phyloP scores from a whole-genome alignment of 2,329 filamentous ascomycete species.

The Elsinoe batatas region DNA sequence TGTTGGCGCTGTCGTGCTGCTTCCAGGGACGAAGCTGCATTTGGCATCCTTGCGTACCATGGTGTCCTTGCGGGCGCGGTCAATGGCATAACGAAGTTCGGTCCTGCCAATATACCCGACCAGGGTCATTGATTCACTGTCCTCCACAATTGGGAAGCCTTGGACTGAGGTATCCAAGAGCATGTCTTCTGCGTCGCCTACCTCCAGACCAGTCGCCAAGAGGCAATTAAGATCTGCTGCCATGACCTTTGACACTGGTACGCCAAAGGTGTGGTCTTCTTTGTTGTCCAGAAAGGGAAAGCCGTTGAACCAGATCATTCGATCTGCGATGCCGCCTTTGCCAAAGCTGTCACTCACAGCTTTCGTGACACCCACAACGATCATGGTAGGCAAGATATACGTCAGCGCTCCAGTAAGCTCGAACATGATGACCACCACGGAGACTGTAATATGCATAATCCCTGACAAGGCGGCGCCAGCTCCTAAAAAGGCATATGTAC shows the following conservation, averaged over 20 bases:
- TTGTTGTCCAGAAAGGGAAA: constrained; percentile 97
- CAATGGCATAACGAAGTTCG: constrained; percentile 82
- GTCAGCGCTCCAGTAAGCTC: constrained; percentile 94
- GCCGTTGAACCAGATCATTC: constrained; percentile 98
- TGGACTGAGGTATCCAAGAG: constrained; percentile 74
- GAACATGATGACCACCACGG: constrained; percentile 98
- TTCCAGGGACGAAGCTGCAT: constrained; percentile 53
- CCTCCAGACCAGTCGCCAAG: constrained; percentile 60
- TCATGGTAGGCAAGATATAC: constrained; percentile 97
- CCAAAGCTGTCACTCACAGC: constrained; percentile 81
- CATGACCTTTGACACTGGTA: constrained; percentile 88
- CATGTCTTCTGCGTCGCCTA: constrained; percentile 68
- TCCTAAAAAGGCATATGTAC: constrained; percentile 91
- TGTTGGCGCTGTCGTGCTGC: constrained; percentile 14
- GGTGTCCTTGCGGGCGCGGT: constrained; percentile 62
- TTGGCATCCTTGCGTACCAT: constrained; percentile 56
- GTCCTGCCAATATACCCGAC: constrained; percentile 89
- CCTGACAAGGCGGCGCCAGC: constrained; percentile 85
- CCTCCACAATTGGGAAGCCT: constrained; percentile 84
- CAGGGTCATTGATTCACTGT: constrained; percentile 58
- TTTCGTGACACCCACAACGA: constrained; percentile 94
- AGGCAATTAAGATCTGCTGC: constrained; percentile 64
- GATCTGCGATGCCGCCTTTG: constrained; percentile 93
- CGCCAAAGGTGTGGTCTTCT: constrained; percentile 92
- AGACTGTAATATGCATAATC: constrained; percentile 97